Base-by-base conservation (phyloP, 805 yeast genomes). In the Saccharomycopsis sp. region DNA sequence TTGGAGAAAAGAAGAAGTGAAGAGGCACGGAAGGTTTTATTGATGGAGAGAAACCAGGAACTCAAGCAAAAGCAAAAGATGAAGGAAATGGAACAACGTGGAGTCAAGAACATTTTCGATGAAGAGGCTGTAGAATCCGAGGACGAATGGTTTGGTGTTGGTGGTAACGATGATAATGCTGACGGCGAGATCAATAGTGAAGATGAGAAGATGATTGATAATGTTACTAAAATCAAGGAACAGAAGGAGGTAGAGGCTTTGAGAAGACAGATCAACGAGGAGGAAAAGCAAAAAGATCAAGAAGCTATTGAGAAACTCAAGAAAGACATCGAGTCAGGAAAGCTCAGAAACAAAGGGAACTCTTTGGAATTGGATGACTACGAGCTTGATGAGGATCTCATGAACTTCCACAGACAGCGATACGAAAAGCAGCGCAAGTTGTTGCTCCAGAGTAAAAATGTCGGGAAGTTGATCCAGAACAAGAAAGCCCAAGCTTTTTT, bases 111-210 rank as follows among this genome's bases (percentile, higher is more conserved):
- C 24, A 78, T 89, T 56, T 75, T 88, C 68, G 93, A 89, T 65
- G 85, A 86, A 54, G 94, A 88, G 73, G 96, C 96, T 51, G 91
- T 82, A 64, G 96, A 89, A 73, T 87, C 94, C 42, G 96, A 89
- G 61, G 96, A 89, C 75, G 96, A 89, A 73, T 89, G 90, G 88
- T 80, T 80, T 54, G 96, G 94, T 2, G 65, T 86, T 54, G 94
- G 93, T 63, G 96, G 96, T 60, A 87, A 84, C 9, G 77, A 75
- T 55, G 63, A 64, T n/a, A 67, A 71, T 2, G 76, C 74, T 52
- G 85, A 81, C 61, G 57, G 67, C 1, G 85, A 79, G 61, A 81
- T 84, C 56, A 82, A 87, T 68, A 82, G 89, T 24, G 96, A 88
- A 62, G 88, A 87, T 66, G 94, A 87, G 70, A 77, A 73, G 62